These are phyloP conservation scores for Nyssa sinensis DNA, from an alignment of 148 eudicot genomes.

Conservation along the genomic window DNA sequence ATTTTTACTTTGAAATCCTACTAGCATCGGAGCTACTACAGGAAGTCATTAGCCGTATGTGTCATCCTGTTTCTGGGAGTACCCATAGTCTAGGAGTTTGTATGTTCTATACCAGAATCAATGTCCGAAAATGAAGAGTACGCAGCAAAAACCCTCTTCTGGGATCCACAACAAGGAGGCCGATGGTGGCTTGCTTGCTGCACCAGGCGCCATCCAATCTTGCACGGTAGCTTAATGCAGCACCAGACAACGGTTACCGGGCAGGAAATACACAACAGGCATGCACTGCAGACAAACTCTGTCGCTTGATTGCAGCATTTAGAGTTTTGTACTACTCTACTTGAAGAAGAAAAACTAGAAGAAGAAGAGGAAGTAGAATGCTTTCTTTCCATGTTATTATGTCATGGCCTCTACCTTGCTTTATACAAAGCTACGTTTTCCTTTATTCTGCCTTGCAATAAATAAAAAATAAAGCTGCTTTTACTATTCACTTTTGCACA, in stretches of 20 bases:
- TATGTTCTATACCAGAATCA: conserved; percentile 14
- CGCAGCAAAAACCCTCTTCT: conserved; percentile 23
- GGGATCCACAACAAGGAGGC: conserved; percentile 23
- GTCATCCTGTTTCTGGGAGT: conserved; percentile 2
- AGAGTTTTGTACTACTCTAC: conserved; percentile 7
- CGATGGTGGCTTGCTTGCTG: conserved; percentile 1
- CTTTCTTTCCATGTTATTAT: conserved; percentile 18
- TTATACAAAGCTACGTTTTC: not conserved
- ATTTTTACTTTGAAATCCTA: too few relatives aligned
- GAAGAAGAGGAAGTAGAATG: conserved; percentile 14
- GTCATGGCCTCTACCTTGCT: conserved; percentile 12
- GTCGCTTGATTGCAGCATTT: conserved; percentile 11
- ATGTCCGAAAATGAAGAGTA: conserved; percentile 36
- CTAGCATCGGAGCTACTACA: too few relatives aligned
- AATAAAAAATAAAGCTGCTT: too few relatives aligned
- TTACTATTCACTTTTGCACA: too few relatives aligned
- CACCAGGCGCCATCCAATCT: conserved; percentile 23
- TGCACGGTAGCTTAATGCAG: conserved; percentile 29
- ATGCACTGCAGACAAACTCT: conserved; percentile 25
- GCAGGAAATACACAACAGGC: conserved; percentile 38
- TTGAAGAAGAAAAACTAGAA: conserved; percentile 6
- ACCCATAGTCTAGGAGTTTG: not conserved
- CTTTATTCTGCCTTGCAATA: conserved; percentile 18
- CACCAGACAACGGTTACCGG: conserved; percentile 31
- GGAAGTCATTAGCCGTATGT: not conserved